Base-by-base conservation (phyloP, 257 asterid species). In the Solanum medicagineum region DNA sequence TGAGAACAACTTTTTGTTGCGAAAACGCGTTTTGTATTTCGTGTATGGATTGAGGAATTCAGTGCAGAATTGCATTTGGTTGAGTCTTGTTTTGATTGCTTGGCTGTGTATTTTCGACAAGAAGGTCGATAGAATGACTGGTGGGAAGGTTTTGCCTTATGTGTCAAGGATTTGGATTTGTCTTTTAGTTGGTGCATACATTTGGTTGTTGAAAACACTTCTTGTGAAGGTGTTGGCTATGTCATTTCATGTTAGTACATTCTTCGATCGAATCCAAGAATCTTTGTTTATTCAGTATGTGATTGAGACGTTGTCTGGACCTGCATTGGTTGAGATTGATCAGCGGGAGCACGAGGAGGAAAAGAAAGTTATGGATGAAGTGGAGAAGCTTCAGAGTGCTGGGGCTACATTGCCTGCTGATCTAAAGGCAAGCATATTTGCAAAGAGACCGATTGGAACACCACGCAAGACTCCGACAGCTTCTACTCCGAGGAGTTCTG, bases 61-160 rank as follows among this genome's bases (percentile, higher is more conserved):
- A 1, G 98, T 93, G 66, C 97, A 96, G 89, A 96, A 93, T n/a
- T 93, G 97, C n/a, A 69, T 93, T 16, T 96, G 98, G 98, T 87
- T 96, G 84, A 88, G 93, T 49, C 81, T 96, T 79, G 95, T 93
- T n/a, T 87, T 94, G 90, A 79, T 96, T 51, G 97, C 98, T 57
- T 96, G 99, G 98, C 95, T 91, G 17, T 89, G 80, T 74, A 91
- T 96, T 49, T 94, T 96, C 17, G 93, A 93, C 68, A 81, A 90
- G 88, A 94, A 70, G 81, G 94, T 93, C 3, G 91, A 89, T 77
- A 89, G 87, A 85, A 57, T 85, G 68, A 92, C 97, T 0, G n/a
- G 87, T 11, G 69, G 86, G 57, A 65, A 84, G 24, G 88, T 92
- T 17, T 84, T 96, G 84, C 92, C 92, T 7, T 88, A 89, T 10